Percentiles rank a stretch among this genome's conserved stretches.
phyloP scores from a whole-genome alignment of 495 filamentous ascomycete species.

The Pyrenula aspistea region DNA sequence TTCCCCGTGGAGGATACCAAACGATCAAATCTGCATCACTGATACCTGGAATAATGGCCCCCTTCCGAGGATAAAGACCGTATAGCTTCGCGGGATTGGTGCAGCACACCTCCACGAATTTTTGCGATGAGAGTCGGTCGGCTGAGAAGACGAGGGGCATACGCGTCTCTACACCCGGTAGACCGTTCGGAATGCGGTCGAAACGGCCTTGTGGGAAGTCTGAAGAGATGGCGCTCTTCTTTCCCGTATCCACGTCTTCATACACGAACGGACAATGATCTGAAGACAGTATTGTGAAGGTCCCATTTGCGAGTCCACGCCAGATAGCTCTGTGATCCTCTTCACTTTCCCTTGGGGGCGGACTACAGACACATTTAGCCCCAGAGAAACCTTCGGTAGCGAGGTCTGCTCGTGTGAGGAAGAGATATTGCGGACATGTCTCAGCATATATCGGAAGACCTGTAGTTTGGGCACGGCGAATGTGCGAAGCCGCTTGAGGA shows the following conservation, averaged over 20 bases:
- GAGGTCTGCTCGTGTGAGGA: constrained; percentile 39
- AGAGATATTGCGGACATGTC: constrained; percentile 57
- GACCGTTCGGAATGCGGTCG: constrained; percentile 44
- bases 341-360: constrained; percentile 22
- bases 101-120: constrained; percentile 45
- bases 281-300: constrained; percentile 31
- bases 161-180: constrained; percentile 50
- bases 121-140: constrained; percentile 34
- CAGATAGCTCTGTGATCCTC: constrained; percentile 31
- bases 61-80: constrained; percentile 43
- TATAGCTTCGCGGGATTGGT: constrained; percentile 52
- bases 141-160: constrained; percentile 30
- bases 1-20: constrained; percentile 28
- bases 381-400: constrained; percentile 38
- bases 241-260: constrained; percentile 30
- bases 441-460: constrained; percentile 48
- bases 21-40: constrained; percentile 41
- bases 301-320: constrained; percentile 31
- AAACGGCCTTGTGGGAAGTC: constrained; percentile 35
- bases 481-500: constrained; percentile 33
- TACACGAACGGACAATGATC: constrained; percentile 45
- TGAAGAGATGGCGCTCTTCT: constrained; percentile 29
- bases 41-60: constrained; percentile 38
- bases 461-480: constrained; percentile 41
- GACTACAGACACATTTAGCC: constrained; percentile 39